A percentile compares a stretch with the other conserved stretches of the same genome.
Evolutionary conservation across 2,329 filamentous ascomycete genomes (phyloP).

Genomic region (Volutella citrinella): DNA sequence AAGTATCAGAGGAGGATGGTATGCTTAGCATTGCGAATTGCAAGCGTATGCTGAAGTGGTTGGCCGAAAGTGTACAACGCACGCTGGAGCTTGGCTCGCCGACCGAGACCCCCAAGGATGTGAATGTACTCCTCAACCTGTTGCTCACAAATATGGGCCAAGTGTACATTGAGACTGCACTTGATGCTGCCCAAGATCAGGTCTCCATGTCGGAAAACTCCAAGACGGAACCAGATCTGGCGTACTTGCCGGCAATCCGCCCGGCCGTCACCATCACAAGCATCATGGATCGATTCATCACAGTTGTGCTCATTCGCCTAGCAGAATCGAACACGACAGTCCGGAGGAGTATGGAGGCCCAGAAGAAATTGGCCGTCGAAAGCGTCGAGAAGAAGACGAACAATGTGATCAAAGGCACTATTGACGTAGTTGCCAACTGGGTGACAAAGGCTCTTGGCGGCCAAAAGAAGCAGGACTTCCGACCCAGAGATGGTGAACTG

Average conservation of each 20-base stretch:
- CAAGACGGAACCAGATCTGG: constrained; percentile 84
- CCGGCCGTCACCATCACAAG: constrained; percentile 86
- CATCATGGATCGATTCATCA: constrained; percentile 89
- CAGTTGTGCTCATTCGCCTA: constrained; percentile 84
- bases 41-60: constrained; percentile 98
- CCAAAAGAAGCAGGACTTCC: constrained; percentile 87
- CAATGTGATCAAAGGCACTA: constrained; percentile 52
- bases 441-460: constrained; percentile 66
- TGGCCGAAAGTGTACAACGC: constrained; percentile 89
- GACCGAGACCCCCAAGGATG: constrained; percentile 90
- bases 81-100: constrained; percentile 86
- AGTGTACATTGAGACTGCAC: constrained; percentile 66
- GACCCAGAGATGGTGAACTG: constrained; percentile 76
- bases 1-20: constrained; percentile 88
- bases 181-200: constrained; percentile 69
- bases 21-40: constrained; percentile 77
- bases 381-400: constrained; percentile 83
- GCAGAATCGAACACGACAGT: constrained; percentile 89
- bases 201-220: constrained; percentile 73
- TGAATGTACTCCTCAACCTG: constrained; percentile 78
- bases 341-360: constrained; percentile 83
- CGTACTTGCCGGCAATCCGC: constrained; percentile 75
- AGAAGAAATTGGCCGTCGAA: constrained; percentile 68
- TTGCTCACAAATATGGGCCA: constrained; percentile 86
- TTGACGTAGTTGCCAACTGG: constrained; percentile 73